Base-by-base conservation (phyloP, 75 land plant species). In the Azolla pinnata region DNA sequence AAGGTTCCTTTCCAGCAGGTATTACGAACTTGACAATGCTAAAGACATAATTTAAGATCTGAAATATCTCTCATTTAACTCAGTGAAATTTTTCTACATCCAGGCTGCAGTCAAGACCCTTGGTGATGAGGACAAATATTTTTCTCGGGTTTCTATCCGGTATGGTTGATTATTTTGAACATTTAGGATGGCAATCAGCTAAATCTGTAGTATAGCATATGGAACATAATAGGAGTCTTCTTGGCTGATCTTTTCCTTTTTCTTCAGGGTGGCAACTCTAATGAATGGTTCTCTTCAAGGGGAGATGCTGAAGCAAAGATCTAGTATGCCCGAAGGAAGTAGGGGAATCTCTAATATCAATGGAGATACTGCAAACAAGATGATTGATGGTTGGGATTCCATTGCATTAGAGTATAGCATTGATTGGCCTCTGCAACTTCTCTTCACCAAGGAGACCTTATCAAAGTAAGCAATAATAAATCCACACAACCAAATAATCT, bases 1-100 rank as follows among this genome's bases (percentile, higher is more conserved):
- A 85, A 89, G 79, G 85, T 88, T 34, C 98, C 98, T 10, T 93
- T 93, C 74, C 96, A 93, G 69, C 74, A 85, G 74, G 98, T 93
- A 79, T n/a, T n/a, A n/a, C 67, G 60, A 5, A 17, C 8, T 25
- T 1, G 14, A 23, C 29, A 23, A 19, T 58, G 23, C 25, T 26
- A 34, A 17, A n/a, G 29, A 27, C 18, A 26, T 8, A 1, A 20
- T 57, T 27, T 57, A 21, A 23, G 0, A 8, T 57, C n/a, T n/a
- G n/a, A n/a, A n/a, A n/a, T n/a, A n/a, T n/a, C n/a, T 31, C 32
- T 56, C 44, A n/a, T n/a, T n/a, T n/a, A n/a, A n/a, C n/a, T n/a
- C n/a, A n/a, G n/a, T n/a, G n/a, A n/a, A n/a, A n/a, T n/a, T n/a
- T n/a, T n/a, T n/a, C n/a, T 26, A 19, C 29, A 52, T 60, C 49